Conservation (phyloP, 2,329 filamentous ascomycete species). For the Incumbomyces delicatus region DNA sequence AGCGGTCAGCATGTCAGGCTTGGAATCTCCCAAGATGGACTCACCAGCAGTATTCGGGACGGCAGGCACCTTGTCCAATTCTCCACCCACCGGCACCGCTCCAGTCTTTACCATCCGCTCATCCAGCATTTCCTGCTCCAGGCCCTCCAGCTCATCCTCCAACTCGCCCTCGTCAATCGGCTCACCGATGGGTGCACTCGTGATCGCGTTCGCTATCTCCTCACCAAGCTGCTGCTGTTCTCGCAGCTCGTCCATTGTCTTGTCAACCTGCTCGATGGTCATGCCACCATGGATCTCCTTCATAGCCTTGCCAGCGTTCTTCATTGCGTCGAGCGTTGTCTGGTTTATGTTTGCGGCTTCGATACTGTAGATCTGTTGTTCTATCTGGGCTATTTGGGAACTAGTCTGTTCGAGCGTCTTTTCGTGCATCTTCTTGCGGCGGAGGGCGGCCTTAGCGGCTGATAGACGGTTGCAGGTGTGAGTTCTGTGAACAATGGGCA, state of each 20-base stretch:
- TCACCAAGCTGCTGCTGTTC: conserved; percentile 90
- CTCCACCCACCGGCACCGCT: conserved; percentile 68
- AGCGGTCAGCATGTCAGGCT: neutral
- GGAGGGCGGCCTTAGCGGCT: conserved; percentile 84
- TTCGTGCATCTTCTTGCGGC: conserved; percentile 91
- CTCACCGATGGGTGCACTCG: conserved; percentile 56
- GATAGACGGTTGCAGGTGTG: conserved; percentile 12
- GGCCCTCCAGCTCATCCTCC: conserved; percentile 69
- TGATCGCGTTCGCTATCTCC: conserved; percentile 82
- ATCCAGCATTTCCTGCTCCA: conserved; percentile 90
- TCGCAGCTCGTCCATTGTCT: conserved; percentile 84
- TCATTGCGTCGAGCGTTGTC: conserved; percentile 89
- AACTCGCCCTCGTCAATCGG: conserved; percentile 76
- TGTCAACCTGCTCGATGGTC: conserved; percentile 88
- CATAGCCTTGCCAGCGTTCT: conserved; percentile 84
- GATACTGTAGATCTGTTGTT: conserved; percentile 93
- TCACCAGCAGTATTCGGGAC: conserved; percentile 67
- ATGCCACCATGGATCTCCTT: conserved; percentile 82
- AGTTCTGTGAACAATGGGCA: neutral
- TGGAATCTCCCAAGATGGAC: conserved; percentile 28
- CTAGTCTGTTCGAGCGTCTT: conserved; percentile 83
- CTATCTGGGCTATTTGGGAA: conserved; percentile 80
- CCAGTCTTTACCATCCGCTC: conserved; percentile 89
- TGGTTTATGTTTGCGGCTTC: conserved; percentile 98
- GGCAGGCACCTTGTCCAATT: conserved; percentile 65